Conservation (phyloP, 106 monocot genomes). For the Platanthera guangdongensis region DNA sequence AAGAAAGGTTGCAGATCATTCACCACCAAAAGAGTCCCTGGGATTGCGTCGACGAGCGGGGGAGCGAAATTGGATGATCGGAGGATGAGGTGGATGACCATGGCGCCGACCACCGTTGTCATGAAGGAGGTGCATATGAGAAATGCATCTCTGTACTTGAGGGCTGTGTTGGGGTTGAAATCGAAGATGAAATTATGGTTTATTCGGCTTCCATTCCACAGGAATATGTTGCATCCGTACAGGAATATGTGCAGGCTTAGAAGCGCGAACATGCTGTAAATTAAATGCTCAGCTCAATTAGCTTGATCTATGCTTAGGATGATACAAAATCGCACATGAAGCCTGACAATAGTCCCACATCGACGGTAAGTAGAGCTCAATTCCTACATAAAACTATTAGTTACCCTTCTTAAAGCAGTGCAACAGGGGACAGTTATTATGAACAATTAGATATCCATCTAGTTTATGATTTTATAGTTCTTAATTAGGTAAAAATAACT, state of each 20-base stretch:
- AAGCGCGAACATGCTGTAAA: slow-evolving; percentile 80
- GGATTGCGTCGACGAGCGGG: slow-evolving; percentile 37
- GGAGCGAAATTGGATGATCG: slow-evolving; percentile 24
- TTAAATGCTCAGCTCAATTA: too few species aligned
- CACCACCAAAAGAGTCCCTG: slow-evolving; percentile 63
- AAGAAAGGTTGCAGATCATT: not conserved
- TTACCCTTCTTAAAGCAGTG: too few species aligned
- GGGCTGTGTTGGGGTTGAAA: slow-evolving; percentile 56
- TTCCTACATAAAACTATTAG: too few species aligned
- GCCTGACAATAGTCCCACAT: too few species aligned
- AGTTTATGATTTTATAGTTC: too few species aligned
- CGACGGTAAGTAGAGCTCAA: too few species aligned
- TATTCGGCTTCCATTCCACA: slow-evolving; percentile 78
- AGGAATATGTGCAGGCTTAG: slow-evolving; percentile 88
- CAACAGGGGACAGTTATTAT: too few species aligned
- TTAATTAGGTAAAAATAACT: too few species aligned
- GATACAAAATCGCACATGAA: too few species aligned
- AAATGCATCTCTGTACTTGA: slow-evolving; percentile 89
- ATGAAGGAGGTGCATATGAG: slow-evolving; percentile 79
- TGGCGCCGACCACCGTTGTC: slow-evolving; percentile 61
- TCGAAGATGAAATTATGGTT: slow-evolving; percentile 99
- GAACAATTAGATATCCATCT: too few species aligned
- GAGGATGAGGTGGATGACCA: slow-evolving; percentile 73
- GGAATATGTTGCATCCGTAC: slow-evolving; percentile 85
- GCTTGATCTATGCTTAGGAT: too few species aligned